Evolutionary conservation across 1,284 basidiomycete genomes (phyloP).

Genomic region (Quambalaria eucalypti): DNA sequence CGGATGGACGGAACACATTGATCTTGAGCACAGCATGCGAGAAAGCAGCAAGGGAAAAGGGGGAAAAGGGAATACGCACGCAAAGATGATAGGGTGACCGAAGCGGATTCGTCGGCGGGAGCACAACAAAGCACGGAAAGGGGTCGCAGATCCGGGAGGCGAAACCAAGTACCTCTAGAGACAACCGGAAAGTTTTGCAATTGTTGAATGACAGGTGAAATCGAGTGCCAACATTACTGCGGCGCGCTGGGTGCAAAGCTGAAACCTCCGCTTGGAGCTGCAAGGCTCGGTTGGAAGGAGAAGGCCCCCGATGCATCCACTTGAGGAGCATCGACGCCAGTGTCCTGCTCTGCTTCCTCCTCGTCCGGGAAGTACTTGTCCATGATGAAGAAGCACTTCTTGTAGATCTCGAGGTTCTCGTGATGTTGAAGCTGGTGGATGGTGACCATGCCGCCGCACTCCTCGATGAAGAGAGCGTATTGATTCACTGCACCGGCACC

Average conservation of each 20-base stretch:
- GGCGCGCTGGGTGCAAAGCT: constrained; percentile 19
- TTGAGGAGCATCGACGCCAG: constrained; percentile 66
- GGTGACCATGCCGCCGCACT: constrained; percentile 84
- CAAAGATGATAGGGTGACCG: too few species aligned
- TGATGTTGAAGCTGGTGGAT: constrained; percentile 99
- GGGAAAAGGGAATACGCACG: too few species aligned
- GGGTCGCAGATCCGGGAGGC: too few species aligned
- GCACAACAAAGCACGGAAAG: too few species aligned
- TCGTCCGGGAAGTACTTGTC: constrained; percentile 49
- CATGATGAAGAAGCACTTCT: constrained; percentile 94
- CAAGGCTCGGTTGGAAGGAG: constrained; percentile 56
- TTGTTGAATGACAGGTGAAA: neutral
- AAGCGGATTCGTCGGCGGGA: too few species aligned
- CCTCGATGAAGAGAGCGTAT: constrained; percentile 90
- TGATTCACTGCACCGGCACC: constrained; percentile 80
- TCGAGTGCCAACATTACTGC: neutral
- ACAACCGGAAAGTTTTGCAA: too few species aligned
- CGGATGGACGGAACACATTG: too few species aligned
- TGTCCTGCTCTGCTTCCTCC: constrained; percentile 51
- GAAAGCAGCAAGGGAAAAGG: too few species aligned
- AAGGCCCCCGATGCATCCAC: constrained; percentile 79
- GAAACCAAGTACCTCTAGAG: too few species aligned
- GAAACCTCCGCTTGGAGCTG: constrained; percentile 42
- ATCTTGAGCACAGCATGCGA: too few species aligned
- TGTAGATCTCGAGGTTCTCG: constrained; percentile 97